Evolutionary conservation across 768 basidiomycete genomes (phyloP), one percentile per base, ranked within the genome.

Genomic region (Pleurotus tuoliensis): DNA sequence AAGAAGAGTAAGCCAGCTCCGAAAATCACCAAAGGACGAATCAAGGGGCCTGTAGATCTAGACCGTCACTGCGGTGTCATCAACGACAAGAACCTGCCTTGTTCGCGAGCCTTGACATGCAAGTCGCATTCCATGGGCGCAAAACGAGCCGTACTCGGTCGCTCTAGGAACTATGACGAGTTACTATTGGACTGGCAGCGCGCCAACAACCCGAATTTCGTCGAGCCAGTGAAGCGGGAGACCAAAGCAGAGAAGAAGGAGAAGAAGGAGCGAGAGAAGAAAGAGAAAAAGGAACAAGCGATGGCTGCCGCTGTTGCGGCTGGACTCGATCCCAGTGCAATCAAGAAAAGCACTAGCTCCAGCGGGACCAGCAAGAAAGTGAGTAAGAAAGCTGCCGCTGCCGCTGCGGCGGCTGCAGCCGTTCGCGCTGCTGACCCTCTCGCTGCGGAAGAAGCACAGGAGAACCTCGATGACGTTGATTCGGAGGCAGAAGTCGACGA

Each of bases 61-160:
- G 92, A 97, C 74, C 86, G 82, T 56, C 94, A 97, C 61, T 98
- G 96, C 64, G 94, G 96, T 50, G 96, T 98, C 38, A 96, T 97
- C 69, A 98, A 96, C 73, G 94, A 96, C 73, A 97, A 97, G 70
- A 82, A 82, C 44, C 74, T 93, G 5, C 94, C 92, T 0, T 99
- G 96, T 67, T 93, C 94, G 11, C 90, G 96, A 24, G 94, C 94
- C 5, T 81, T 99, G 38, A 98, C 96, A 0, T 99, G 96, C 77
- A 99, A 99, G 72, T 93, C 96, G 4, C 96, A 99, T 68, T 89
- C 92, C 2, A 96, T 99, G 88, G 93, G 93, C 12, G 90, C 93
- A 9, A 99, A 99, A 71, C 89, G 96, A 15, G 84, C 90, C 7
- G 95, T 99, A 1, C 81, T 82, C 59, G 92, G 92, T 34, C 91